A percentile compares a stretch with the other conserved stretches of the same genome.
phyloP scores from a whole-genome alignment of 2,329 filamentous ascomycete genomes.

The Sporothrix protearum region DNA sequence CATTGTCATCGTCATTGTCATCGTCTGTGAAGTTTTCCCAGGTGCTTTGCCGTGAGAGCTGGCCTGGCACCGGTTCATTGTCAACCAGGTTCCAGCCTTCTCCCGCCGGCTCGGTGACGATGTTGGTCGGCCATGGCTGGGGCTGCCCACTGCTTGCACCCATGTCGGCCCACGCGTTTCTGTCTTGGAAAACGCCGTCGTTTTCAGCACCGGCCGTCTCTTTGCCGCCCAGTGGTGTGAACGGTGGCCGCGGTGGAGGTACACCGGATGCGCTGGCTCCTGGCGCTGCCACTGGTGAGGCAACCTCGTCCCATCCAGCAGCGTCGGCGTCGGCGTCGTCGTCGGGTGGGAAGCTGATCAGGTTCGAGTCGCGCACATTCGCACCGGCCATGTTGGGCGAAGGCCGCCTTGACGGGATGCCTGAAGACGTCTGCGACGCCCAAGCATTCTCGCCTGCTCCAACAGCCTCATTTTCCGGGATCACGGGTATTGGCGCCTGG shows the following conservation, averaged over 20 bases:
- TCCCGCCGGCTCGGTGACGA: slow-evolving; percentile 30
- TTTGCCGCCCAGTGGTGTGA: neutral
- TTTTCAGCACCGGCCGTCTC: neutral
- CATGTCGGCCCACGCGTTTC: slow-evolving; percentile 51
- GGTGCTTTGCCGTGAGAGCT: slow-evolving; percentile 38
- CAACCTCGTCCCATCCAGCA: slow-evolving; percentile 42
- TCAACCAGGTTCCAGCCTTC: slow-evolving; percentile 54
- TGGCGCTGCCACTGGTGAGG: slow-evolving; percentile 31
- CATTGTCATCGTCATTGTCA: slow-evolving; percentile 29
- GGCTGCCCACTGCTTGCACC: slow-evolving; percentile 26
- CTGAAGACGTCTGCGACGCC: slow-evolving; percentile 32
- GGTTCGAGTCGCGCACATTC: slow-evolving; percentile 25
- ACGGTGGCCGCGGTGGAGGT: slow-evolving; percentile 27
- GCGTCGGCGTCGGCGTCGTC: slow-evolving; percentile 40
- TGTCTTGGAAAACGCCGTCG: slow-evolving; percentile 41
- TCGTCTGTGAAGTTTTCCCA: slow-evolving; percentile 42
- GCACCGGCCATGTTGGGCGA: slow-evolving; percentile 33
- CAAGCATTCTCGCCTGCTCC: slow-evolving; percentile 38
- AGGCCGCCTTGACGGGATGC: slow-evolving; percentile 33
- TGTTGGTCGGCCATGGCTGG: slow-evolving; percentile 27
- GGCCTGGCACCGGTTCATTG: slow-evolving; percentile 35
- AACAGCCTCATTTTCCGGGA: slow-evolving; percentile 33
- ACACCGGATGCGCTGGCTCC: slow-evolving; percentile 27
- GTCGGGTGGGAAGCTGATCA: slow-evolving; percentile 35
- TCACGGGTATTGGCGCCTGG: slow-evolving; percentile 28